Base-by-base conservation (phyloP, 2,329 filamentous ascomycete genomes). In the Leptographium lundbergii region DNA sequence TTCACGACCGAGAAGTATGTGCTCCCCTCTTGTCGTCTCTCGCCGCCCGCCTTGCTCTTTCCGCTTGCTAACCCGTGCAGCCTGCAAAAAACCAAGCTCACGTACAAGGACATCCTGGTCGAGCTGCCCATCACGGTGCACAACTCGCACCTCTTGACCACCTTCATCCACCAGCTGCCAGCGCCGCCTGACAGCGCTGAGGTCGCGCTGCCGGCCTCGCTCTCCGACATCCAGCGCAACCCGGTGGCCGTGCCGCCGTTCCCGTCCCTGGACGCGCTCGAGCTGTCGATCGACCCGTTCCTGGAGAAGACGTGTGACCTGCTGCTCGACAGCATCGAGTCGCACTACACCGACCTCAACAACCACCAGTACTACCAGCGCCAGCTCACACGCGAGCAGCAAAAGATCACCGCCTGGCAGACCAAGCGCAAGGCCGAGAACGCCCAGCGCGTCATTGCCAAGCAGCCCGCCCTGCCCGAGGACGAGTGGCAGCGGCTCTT, bases 401-500 rank as follows among this genome's bases (percentile, higher is more conserved):
- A 88, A 68, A 99, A 97, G 83, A 96, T 99, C 68, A 86, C 89
- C 59, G 87, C 91, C 65, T 99, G 94, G 94, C 92, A 97, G 77
- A 77, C 86, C 62, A 97, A 99, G 85, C 87, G 94, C 71, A 95
- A 96, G 79, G 86, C 89, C 19, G 94, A 99, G 81, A 99, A 99
- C 71, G 86, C 87, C 34, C 87, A 86, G 61, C 84, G 94, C 60
- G 80, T 82, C 60, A 84, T 90, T 45, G 88, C 92, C 66, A 97
- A 97, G 81, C 91, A 97, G 75, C 73, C 87, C 48, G 85, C 84
- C 45, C 82, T 97, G 56, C 91, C 94, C 45, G 94, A 99, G 77
- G 92, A 97, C 69, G 94, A 99, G 79, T 99, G 91, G 91, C 89
- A 95, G 77, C 87, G 89, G 71, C 81, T 97, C 67, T 99, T 97